Evolutionary conservation across 1,284 basidiomycete genomes (phyloP).

Genomic region (Fomes fomentarius): DNA sequence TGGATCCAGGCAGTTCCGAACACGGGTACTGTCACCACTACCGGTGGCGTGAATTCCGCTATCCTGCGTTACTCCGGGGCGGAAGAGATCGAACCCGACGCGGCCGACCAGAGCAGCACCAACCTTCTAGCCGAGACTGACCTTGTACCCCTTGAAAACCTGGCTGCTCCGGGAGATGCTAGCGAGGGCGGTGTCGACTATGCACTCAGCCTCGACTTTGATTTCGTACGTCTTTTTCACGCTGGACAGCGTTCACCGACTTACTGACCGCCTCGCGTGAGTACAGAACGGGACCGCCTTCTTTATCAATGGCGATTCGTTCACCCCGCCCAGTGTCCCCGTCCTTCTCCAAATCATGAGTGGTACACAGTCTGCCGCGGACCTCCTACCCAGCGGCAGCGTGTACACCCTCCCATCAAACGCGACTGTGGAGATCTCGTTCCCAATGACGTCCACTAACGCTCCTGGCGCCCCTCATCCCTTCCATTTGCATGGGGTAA

Average conservation of each 20-base stretch:
- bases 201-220: conserved; percentile 28
- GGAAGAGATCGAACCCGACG: conserved; percentile 44
- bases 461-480: conserved; percentile 37
- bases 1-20: conserved; percentile 31
- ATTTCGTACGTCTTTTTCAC: conserved; percentile 21
- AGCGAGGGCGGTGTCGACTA: conserved; percentile 31
- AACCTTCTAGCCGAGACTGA: conserved; percentile 31
- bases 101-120: conserved; percentile 23
- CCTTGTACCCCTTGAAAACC: conserved; percentile 23
- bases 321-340: conserved; percentile 31
- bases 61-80: conserved; percentile 39
- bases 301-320: conserved; percentile 30
- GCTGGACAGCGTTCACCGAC: not conserved
- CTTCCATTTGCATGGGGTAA: conserved; percentile 42
- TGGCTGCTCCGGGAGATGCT: conserved; percentile 28
- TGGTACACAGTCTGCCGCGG: conserved; percentile 30
- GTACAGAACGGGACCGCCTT: conserved; percentile 12
- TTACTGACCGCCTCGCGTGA: not conserved
- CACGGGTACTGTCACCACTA: conserved; percentile 31
- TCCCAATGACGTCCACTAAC: conserved; percentile 29
- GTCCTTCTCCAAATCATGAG: conserved; percentile 41
- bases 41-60: conserved; percentile 40
- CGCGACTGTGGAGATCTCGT: conserved; percentile 36
- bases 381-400: conserved; percentile 34
- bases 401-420: conserved; percentile 31